Evolutionary conservation across 2,329 filamentous ascomycete species (phyloP).

Genomic region (Verticillium dahliae): DNA sequence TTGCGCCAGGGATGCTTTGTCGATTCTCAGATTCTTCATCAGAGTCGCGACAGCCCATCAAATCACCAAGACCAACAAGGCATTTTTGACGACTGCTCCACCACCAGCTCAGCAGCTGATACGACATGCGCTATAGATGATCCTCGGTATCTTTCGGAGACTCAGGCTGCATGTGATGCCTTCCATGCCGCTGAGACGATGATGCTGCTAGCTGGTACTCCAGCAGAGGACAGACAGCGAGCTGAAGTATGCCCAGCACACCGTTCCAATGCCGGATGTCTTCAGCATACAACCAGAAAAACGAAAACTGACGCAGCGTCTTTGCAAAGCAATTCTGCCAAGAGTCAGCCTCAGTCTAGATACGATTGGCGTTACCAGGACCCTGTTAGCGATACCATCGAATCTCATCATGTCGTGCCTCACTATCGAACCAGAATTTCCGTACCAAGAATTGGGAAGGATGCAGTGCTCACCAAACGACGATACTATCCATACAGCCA

Average conservation of each 20-base stretch:
- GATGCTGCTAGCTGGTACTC: background rate
- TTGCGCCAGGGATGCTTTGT: background rate
- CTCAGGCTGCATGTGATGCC: background rate
- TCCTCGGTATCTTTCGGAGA: background rate
- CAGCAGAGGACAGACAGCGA: background rate
- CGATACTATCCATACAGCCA: background rate
- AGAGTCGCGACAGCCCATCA: background rate
- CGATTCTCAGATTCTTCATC: background rate
- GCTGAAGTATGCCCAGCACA: background rate
- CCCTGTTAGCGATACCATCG: background rate
- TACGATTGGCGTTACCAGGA: background rate
- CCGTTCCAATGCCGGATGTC: background rate
- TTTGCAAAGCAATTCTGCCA: background rate
- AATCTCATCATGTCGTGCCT: background rate
- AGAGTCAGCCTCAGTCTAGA: background rate
- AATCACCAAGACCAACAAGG: background rate
- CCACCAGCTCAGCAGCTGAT: background rate
- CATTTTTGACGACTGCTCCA: background rate
- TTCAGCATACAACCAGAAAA: background rate
- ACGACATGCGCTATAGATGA: background rate
- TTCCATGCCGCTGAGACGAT: background rate
- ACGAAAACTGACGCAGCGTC: background rate
- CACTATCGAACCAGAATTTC: background rate
- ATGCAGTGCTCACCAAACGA: background rate
- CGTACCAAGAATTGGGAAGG: background rate